Conservation (phyloP, 768 basidiomycete genomes). For the Wakefieldia striispora region DNA sequence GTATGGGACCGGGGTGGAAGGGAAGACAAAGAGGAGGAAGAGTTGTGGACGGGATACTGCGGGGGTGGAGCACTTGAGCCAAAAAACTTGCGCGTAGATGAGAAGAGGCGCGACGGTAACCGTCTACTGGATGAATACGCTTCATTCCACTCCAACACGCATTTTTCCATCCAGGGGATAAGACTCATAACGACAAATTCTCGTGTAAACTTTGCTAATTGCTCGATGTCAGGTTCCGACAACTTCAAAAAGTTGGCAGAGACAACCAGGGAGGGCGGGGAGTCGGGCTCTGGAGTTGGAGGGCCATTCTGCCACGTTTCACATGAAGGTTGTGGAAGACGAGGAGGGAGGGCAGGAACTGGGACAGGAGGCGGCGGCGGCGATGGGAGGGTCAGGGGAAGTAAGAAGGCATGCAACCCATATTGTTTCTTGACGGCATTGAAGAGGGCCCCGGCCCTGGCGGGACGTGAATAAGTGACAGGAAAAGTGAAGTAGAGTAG, state of each 20-base stretch:
- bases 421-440: slow-evolving; percentile 89
- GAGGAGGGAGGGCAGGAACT: slow-evolving; percentile 62
- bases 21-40: slow-evolving; percentile 39
- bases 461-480: slow-evolving; percentile 8
- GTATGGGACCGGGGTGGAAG: slow-evolving; percentile 37
- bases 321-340: slow-evolving; percentile 52
- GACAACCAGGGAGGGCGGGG: background rate
- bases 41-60: slow-evolving; percentile 36
- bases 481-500: slow-evolving; percentile 17
- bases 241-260: slow-evolving; percentile 44
- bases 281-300: background rate
- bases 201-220: slow-evolving; percentile 73
- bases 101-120: slow-evolving; percentile 81
- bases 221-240: slow-evolving; percentile 70
- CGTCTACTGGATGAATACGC: slow-evolving; percentile 73
- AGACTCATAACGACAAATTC: slow-evolving; percentile 90
- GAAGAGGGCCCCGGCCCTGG: slow-evolving; percentile 72
- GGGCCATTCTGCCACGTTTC: slow-evolving; percentile 24
- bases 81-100: slow-evolving; percentile 81
- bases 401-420: slow-evolving; percentile 73
- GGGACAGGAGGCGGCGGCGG: slow-evolving; percentile 66
- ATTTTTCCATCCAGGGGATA: slow-evolving; percentile 96
- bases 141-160: slow-evolving; percentile 93
- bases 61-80: slow-evolving; percentile 57
- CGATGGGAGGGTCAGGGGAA: slow-evolving; percentile 59